These are phyloP conservation scores for Colletotrichum sp. DNA, from an alignment of 2,329 filamentous ascomycete genomes.

Conservation along the genomic window DNA sequence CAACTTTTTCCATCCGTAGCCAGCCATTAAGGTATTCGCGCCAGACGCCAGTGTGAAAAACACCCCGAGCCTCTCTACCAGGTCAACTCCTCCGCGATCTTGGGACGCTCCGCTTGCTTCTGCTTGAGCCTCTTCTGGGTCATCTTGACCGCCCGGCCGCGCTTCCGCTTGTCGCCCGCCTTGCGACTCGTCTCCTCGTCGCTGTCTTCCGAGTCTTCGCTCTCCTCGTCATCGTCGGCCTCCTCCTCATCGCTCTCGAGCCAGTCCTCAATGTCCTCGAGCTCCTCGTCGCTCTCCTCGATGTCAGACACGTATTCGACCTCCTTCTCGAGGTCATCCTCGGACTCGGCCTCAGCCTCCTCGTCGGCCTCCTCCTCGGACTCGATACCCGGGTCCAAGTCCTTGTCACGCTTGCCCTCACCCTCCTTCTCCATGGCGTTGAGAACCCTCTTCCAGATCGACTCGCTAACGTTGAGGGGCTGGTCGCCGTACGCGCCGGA, in stretches of 20 bases:
- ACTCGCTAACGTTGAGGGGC: conserved; percentile 92
- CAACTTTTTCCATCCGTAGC: conserved; percentile 11
- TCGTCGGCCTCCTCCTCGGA: conserved; percentile 75
- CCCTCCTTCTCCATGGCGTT: conserved; percentile 87
- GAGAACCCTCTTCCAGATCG: conserved; percentile 97
- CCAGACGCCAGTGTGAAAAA: conserved; percentile 14
- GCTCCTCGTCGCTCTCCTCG: conserved; percentile 76
- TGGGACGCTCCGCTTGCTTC: conserved; percentile 55
- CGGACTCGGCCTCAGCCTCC: conserved; percentile 69
- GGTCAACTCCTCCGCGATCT: conserved; percentile 45
- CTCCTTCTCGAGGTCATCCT: conserved; percentile 71
- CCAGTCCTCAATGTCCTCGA: conserved; percentile 90
- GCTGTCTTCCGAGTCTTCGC: conserved; percentile 62
- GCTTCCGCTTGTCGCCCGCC: conserved; percentile 62
- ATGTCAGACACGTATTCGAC: conserved; percentile 95
- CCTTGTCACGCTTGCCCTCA: conserved; percentile 81
- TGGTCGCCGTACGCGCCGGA: conserved; percentile 94
- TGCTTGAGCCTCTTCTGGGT: conserved; percentile 42
- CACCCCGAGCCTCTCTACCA: conserved; percentile 35
- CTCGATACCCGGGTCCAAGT: conserved; percentile 86
- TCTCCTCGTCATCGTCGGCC: conserved; percentile 64
- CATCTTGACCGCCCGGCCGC: conserved; percentile 52
- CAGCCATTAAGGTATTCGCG: conserved; percentile 19
- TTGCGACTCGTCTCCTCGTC: conserved; percentile 60
- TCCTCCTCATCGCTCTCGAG: conserved; percentile 73